These are phyloP conservation scores for Eucalyptus coolabah DNA, from an alignment of 345 rosid species.

Conservation along the genomic window DNA sequence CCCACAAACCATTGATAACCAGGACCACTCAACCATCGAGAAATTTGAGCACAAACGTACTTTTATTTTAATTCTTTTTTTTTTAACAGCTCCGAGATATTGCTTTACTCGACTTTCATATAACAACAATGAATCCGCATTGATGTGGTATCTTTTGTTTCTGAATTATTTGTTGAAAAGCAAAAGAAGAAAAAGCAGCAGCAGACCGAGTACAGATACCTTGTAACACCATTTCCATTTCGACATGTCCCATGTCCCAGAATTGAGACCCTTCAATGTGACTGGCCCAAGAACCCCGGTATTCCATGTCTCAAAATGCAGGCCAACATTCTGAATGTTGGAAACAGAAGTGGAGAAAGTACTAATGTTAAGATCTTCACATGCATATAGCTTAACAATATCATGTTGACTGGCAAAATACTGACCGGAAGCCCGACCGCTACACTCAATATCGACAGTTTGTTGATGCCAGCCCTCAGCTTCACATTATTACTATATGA, in stretches of 20 bases:
- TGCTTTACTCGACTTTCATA: not conserved
- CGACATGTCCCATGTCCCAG: slow-evolving; percentile 73
- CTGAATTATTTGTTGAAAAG: not conserved
- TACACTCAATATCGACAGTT: slow-evolving; percentile 64
- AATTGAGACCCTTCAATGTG: slow-evolving; percentile 54
- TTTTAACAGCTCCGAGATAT: not conserved
- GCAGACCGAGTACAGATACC: slow-evolving; percentile 26
- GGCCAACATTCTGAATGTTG: slow-evolving; percentile 61
- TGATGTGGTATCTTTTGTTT: not conserved
- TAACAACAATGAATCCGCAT: not conserved
- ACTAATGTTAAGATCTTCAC: not conserved
- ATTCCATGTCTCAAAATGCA: slow-evolving; percentile 75
- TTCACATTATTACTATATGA: slow-evolving; percentile 56
- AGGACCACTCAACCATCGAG: not conserved
- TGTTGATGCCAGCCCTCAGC: slow-evolving; percentile 70
- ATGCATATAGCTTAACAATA: not conserved
- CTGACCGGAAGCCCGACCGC: slow-evolving; percentile 88
- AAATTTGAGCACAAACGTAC: not conserved
- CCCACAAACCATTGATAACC: not conserved
- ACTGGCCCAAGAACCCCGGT: slow-evolving; percentile 81
- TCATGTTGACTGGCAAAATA: not conserved
- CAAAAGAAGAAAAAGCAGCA: not conserved
- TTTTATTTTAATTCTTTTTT: not conserved
- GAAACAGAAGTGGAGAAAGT: not conserved
- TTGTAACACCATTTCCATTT: slow-evolving; percentile 88